A percentile compares a stretch with the other conserved stretches of the same genome.
phyloP scores from a whole-genome alignment of 306 rosid species.

The Hylodesmum podocarpum region DNA sequence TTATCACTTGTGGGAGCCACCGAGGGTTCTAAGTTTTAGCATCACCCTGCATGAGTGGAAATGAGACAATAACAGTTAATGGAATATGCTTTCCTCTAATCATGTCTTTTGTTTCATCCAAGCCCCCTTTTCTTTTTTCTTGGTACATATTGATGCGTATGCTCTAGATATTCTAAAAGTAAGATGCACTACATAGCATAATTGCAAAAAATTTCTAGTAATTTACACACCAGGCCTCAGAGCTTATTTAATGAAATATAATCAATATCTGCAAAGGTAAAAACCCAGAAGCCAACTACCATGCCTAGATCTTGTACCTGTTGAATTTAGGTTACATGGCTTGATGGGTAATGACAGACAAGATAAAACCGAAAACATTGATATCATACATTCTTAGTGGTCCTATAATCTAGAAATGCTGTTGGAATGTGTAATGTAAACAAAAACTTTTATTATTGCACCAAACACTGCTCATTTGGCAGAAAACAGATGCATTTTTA shows the following conservation, averaged over 20 bases:
- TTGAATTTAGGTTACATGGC: neutral
- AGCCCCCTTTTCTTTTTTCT: neutral
- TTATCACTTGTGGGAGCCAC: conserved; percentile 2
- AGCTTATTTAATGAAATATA: neutral
- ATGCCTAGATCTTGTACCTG: neutral
- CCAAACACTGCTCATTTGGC: conserved; percentile 30
- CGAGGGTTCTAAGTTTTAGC: conserved; percentile 45
- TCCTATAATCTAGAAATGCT: conserved; percentile 12
- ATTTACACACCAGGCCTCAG: neutral
- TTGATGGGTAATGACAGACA: neutral
- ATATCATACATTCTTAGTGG: neutral
- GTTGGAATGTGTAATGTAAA: conserved; percentile 1
- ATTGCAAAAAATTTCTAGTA: neutral
- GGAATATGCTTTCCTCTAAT: neutral
- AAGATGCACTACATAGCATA: neutral
- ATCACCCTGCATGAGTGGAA: conserved; percentile 49
- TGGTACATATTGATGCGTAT: neutral
- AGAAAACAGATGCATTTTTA: conserved; percentile 11
- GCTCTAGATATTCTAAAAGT: neutral
- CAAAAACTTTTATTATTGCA: conserved; percentile 31
- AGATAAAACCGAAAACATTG: neutral
- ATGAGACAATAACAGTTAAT: conserved; percentile 3
- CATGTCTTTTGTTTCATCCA: neutral
- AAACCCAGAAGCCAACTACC: neutral
- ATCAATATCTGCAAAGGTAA: neutral